Evolutionary conservation across 257 asterid species (phyloP), one percentile per base, ranked within the genome.

Genomic region (Ophiorrhiza pumila): DNA sequence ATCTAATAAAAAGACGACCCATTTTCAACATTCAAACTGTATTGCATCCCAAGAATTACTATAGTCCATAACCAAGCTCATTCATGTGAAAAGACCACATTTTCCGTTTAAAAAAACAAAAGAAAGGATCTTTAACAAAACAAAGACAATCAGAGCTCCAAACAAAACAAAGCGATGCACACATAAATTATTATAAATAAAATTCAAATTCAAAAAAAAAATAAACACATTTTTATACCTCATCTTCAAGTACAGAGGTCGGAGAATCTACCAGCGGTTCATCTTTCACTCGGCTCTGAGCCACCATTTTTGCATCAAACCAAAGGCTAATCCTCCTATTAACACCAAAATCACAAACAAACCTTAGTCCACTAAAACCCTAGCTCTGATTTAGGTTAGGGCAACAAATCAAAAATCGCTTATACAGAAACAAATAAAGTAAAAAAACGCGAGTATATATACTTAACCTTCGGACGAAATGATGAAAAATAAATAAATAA

Each of bases 241-340:
- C 99, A 5, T 95, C 98, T 73, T 87, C 92, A 31, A 95, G 98
- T 42, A 92, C 99, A 76, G 97, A 95, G n/a, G 96, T 91, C 43
- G 99, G 99, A 76, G 99, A 95, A 76, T 92, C 98, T 7, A 82
- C 91, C 4, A 53, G 78, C 15, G 84, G 49, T 58, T 81, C 95
- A 78, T 73, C 81, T 84, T 90, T 91, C 77, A 69, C 89, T 66
- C 75, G 92, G 78, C 69, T 79, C 29, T 78, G 90, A 43, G 88
- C 91, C 88, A 71, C 82, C 86, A 82, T 83, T 32, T 72, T 41
- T 52, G 50, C 25, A n/a, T 29, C 81, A 85, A 41, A 29, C 59
- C 65, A 72, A 71, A 72, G 46, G 45, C 82, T 27, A 61, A 58
- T 20, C 35, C 20, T 25, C 74, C 55, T 72, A 59, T 35, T 66